Conservation (phyloP, 176 grass and related monocot species). For the Lolium rigidum region DNA sequence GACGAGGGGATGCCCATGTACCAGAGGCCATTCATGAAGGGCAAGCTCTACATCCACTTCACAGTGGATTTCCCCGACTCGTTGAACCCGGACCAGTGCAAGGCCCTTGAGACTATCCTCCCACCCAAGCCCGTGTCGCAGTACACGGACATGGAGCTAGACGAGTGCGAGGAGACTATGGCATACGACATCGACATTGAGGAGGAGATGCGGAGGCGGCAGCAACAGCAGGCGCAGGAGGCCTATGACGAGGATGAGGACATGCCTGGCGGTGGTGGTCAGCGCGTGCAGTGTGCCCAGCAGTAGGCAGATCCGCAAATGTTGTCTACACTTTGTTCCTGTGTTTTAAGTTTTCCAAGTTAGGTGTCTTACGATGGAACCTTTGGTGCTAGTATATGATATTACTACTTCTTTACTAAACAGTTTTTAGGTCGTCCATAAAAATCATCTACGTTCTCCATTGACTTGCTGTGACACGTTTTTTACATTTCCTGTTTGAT, state of each 20-base stretch:
- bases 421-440: neutral
- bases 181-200: slow-evolving; percentile 73
- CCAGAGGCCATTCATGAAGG: slow-evolving; percentile 84
- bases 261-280: slow-evolving; percentile 54
- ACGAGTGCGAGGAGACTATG: slow-evolving; percentile 93
- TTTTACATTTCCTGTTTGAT: neutral
- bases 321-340: neutral
- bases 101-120: slow-evolving; percentile 62
- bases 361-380: neutral
- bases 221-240: slow-evolving; percentile 77
- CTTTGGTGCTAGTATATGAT: slow-evolving; percentile 15
- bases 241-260: slow-evolving; percentile 90
- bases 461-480: neutral
- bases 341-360: slow-evolving; percentile 16
- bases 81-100: slow-evolving; percentile 66
- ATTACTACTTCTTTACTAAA: neutral
- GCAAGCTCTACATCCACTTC: slow-evolving; percentile 92
- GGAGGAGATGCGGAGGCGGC: slow-evolving; percentile 78
- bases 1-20: slow-evolving; percentile 95
- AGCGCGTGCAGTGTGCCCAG: slow-evolving; percentile 92
- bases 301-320: slow-evolving; percentile 45
- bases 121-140: slow-evolving; percentile 53
- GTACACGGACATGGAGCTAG: slow-evolving; percentile 83
- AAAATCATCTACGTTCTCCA: neutral
- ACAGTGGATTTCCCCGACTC: slow-evolving; percentile 80